Evolutionary conservation across 164 flowering plant species (phyloP), one percentile per base, ranked within the genome.

Genomic region (Nymphaea thermarum): DNA sequence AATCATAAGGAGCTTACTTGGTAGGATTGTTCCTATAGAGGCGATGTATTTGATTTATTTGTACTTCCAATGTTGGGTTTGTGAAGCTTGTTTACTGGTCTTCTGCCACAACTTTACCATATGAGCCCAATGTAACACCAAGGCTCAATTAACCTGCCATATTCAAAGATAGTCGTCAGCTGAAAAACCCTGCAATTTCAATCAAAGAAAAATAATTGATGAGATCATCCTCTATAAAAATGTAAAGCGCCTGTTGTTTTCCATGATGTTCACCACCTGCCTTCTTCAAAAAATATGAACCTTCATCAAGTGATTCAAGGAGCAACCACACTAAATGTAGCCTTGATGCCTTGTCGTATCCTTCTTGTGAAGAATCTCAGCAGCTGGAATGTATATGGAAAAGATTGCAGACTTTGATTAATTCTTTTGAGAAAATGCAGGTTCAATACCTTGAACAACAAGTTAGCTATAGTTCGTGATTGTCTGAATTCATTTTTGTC

Each of bases 111-210:
- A 77, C 67, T 68, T 78, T 93, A 69, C 80, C 88, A 18, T 93
- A 93, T 75, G 91, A 91, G 79, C 91, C 91, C 64, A 91, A 80
- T 78, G 98, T 93, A 51, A 86, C 91, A 67, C 98, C 96, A 75
- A 84, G 83, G 71, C 86, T 84, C 82, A 93, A 83, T 75, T 85
- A 89, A 73, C 98, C 98, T n/a, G 89, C 97, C 68, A 94, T 94
- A 74, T 86, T 91, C 73, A 65, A 89, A 75, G 98, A 91, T 80
- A 83, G 89, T 75, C 81, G 71, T 81, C 87, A 76, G 84, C 91
- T 17, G 96, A 93, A 80, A 81, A 74, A 62, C 80, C n/a, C 47
- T 83, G 76, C 72, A 68, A 71, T 65, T 83, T 78, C n/a, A 78
- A 65, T 71, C 73, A 72, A 67, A 77, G 79, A 66, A 12, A 66